phyloP scores from a whole-genome alignment of 768 basidiomycete species.

The Phallus indusiatus region DNA sequence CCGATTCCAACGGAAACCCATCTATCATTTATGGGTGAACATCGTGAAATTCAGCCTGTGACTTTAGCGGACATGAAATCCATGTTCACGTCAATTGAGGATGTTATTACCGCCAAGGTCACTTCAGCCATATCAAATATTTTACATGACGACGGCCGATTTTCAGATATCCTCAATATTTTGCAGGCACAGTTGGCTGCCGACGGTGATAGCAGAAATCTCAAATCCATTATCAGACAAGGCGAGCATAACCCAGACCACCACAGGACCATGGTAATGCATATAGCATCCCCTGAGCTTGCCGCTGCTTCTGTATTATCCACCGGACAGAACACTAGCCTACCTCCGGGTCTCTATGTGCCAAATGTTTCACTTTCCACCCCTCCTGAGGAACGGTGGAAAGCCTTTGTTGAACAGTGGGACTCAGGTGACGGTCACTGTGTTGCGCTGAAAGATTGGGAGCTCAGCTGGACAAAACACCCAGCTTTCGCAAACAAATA shows the following conservation, averaged over 20 bases:
- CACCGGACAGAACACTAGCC: background rate
- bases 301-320: background rate
- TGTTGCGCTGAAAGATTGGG: background rate
- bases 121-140: background rate
- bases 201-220: background rate
- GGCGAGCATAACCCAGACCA: background rate
- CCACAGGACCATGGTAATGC: background rate
- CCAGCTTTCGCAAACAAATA: background rate
- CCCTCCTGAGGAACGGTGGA: background rate
- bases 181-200: background rate
- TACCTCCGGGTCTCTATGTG: background rate
- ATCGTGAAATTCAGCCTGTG: background rate
- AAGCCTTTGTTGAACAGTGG: background rate
- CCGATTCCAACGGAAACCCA: background rate
- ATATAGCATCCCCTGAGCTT: background rate
- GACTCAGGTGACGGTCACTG: background rate
- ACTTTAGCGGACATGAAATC: background rate
- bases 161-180: background rate
- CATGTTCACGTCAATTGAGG: background rate
- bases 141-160: background rate
- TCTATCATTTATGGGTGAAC: background rate
- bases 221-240: background rate
- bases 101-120: background rate
- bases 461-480: background rate
- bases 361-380: background rate